phyloP scores from a whole-genome alignment of 306 rosid species.

The Abrus pulchellus region DNA sequence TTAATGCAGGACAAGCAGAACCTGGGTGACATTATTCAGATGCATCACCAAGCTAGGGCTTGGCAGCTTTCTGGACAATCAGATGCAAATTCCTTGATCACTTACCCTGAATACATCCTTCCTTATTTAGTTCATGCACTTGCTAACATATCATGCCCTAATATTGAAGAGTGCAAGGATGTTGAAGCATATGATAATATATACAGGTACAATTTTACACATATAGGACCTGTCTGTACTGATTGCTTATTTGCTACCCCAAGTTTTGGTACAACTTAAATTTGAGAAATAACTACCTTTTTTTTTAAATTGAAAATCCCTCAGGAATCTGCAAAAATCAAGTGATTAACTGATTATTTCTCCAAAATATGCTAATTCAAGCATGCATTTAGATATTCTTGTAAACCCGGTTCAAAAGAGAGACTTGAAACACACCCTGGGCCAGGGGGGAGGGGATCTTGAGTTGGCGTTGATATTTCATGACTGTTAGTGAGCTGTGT shows the following conservation, averaged over 20 bases:
- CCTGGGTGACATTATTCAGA: constrained; percentile 85
- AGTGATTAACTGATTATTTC: constrained; percentile 2
- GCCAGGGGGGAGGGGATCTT: not conserved
- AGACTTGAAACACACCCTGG: not conserved
- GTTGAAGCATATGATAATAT: constrained; percentile 73
- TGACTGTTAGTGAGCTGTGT: not conserved
- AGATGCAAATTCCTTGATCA: constrained; percentile 73
- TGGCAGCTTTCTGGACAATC: constrained; percentile 71
- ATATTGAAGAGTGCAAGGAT: constrained; percentile 90
- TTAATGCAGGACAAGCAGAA: constrained; percentile 79
- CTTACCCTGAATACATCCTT: constrained; percentile 85
- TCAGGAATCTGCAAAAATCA: not conserved
- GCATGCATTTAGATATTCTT: not conserved
- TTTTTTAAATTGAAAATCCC: not conserved
- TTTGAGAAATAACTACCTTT: not conserved
- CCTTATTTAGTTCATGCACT: constrained; percentile 88
- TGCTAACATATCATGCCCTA: constrained; percentile 92
- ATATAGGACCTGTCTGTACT: constrained; percentile 19
- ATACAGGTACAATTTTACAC: constrained; percentile 70
- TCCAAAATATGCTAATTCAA: not conserved
- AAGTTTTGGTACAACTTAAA: not conserved
- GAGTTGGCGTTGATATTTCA: constrained; percentile 8
- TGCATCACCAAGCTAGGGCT: constrained; percentile 80
- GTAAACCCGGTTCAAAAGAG: constrained; percentile 8
- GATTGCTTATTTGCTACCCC: constrained; percentile 5